Evolutionary conservation across 2,329 filamentous ascomycete genomes (phyloP).

Genomic region (Talaromyces marneffei): DNA sequence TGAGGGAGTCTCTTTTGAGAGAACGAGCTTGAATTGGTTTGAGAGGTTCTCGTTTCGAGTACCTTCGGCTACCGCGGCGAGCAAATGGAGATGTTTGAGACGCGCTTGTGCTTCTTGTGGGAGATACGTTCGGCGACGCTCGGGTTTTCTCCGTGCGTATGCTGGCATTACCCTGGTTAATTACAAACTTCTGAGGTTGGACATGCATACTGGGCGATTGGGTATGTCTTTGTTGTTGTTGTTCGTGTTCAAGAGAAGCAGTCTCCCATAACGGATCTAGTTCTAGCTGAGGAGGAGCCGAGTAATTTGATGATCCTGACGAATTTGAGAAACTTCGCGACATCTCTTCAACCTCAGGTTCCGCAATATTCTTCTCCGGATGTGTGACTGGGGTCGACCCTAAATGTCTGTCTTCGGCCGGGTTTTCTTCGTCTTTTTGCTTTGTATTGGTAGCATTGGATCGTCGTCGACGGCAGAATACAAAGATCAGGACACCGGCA

Average conservation of each 20-base stretch:
- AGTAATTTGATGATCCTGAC: conserved; percentile 20
- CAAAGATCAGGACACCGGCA: conserved; percentile 28
- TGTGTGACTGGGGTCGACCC: background rate
- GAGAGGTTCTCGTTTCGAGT: conserved; percentile 32
- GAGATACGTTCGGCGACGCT: conserved; percentile 18
- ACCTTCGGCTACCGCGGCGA: conserved; percentile 25
- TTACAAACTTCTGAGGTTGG: conserved; percentile 24
- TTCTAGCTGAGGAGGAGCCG: conserved; percentile 31
- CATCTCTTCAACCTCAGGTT: conserved; percentile 17
- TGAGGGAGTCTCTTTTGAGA: conserved; percentile 31
- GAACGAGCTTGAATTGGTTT: conserved; percentile 32
- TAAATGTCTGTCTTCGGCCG: background rate
- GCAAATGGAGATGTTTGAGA: conserved; percentile 27
- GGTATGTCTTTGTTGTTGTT: conserved; percentile 12
- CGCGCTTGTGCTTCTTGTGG: conserved; percentile 25
- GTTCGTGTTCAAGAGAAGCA: conserved; percentile 21
- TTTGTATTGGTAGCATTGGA: conserved; percentile 21
- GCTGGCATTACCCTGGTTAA: conserved; percentile 26
- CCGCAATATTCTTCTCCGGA: background rate
- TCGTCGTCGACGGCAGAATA: conserved; percentile 30
- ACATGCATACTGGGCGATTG: background rate
- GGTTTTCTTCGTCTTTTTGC: conserved; percentile 15
- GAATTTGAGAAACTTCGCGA: conserved; percentile 16
- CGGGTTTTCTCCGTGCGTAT: conserved; percentile 20
- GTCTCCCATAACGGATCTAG: conserved; percentile 30